Conservation (phyloP, 2,329 filamentous ascomycete genomes). For the Chaetothyriales sp. region DNA sequence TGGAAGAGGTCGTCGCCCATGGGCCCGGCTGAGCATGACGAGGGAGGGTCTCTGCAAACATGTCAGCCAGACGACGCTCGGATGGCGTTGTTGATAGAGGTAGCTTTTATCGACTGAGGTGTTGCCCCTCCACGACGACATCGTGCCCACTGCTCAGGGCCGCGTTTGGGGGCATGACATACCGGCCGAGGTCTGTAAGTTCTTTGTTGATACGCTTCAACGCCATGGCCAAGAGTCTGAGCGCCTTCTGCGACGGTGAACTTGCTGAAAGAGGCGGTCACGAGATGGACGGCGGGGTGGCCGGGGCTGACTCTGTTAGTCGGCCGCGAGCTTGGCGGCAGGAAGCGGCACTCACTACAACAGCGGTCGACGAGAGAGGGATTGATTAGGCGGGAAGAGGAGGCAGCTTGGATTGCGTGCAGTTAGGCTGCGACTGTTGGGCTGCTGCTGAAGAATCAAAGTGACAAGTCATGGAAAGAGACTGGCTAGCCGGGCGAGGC, state of each 20-base stretch:
- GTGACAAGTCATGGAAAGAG: neutral
- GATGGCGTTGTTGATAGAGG: neutral
- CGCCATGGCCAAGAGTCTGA: conserved; percentile 28
- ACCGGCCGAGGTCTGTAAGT: conserved; percentile 40
- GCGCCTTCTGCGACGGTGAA: conserved; percentile 3
- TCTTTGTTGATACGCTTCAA: conserved; percentile 42
- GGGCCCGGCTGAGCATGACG: conserved; percentile 94
- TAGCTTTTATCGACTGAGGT: neutral
- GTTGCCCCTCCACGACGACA: conserved; percentile 1
- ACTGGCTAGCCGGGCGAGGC: neutral
- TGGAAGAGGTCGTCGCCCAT: conserved; percentile 98
- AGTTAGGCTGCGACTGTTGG: neutral
- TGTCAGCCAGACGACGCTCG: neutral
- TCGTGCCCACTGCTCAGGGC: neutral
- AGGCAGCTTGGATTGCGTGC: neutral
- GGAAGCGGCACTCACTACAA: neutral
- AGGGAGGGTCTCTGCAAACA: conserved; percentile 72
- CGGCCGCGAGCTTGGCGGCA: neutral
- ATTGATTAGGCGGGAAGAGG: neutral
- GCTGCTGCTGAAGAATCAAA: neutral
- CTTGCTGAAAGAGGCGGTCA: conserved; percentile 7
- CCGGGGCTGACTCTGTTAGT: neutral
- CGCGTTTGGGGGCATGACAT: conserved; percentile 18
- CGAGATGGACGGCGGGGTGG: neutral
- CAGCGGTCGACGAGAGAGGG: neutral